Conservation (phyloP, 1,139 yeast species). For the Lodderomyces theae region DNA sequence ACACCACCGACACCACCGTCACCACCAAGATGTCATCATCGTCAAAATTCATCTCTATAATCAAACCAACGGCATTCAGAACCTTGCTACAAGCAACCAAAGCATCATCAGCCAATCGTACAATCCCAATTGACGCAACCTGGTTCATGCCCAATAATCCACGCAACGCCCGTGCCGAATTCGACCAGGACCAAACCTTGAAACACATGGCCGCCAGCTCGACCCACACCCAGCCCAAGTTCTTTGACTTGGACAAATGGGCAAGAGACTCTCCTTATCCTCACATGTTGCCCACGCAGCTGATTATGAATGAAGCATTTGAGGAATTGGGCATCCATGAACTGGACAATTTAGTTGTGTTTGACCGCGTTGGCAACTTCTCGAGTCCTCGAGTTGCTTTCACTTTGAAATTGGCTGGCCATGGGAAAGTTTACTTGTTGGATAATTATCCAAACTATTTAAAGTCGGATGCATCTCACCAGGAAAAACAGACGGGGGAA, state of each 20-base stretch:
- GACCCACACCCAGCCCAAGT: too few relatives aligned
- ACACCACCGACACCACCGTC: background rate
- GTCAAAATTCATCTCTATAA: conserved; percentile 5
- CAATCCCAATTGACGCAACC: conserved; percentile 79
- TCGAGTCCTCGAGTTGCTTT: conserved; percentile 90
- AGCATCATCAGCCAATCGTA: background rate
- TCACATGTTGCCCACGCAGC: conserved; percentile 77
- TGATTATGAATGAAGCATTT: conserved; percentile 53
- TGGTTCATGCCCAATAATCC: conserved; percentile 87
- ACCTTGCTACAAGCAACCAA: conserved; percentile 3
- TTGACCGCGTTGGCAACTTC: conserved; percentile 81
- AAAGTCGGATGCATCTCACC: conserved; percentile 21
- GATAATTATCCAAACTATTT: conserved; percentile 63
- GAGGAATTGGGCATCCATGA: conserved; percentile 44
- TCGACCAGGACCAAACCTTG: conserved; percentile 51
- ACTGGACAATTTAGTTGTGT: conserved; percentile 68
- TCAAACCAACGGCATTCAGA: conserved; percentile 7
- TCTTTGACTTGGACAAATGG: conserved; percentile 75
- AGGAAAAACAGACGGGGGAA: conserved; percentile 18
- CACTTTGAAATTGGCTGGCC: conserved; percentile 81
- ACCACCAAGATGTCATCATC: background rate
- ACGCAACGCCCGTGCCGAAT: conserved; percentile 57
- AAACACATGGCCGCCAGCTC: conserved; percentile 56
- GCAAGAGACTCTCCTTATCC: conserved; percentile 64
- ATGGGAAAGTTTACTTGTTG: conserved; percentile 60